phyloP scores from a whole-genome alignment of 2,329 filamentous ascomycete species.

The Malbranchea zuffiana region DNA sequence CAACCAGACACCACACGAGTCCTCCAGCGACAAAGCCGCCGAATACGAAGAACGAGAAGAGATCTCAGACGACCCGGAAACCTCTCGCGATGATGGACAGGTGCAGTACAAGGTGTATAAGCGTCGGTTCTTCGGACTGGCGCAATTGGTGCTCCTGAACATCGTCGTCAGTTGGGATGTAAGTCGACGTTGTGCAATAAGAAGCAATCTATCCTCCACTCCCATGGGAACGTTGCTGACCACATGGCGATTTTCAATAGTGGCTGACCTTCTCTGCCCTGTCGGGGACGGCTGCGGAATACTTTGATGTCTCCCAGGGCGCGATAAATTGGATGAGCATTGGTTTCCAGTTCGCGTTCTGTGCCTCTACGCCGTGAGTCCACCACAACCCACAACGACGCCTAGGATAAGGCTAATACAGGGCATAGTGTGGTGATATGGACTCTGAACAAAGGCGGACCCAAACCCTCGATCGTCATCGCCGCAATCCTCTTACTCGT shows the following conservation, averaged over 20 bases:
- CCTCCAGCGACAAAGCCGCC: too few species aligned
- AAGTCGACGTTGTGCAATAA: slow-evolving; percentile 37
- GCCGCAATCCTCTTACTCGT: slow-evolving; percentile 62
- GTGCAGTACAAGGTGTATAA: slow-evolving; percentile 66
- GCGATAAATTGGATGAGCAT: slow-evolving; percentile 90
- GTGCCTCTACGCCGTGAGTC: slow-evolving; percentile 54
- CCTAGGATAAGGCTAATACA: background rate
- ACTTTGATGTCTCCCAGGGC: slow-evolving; percentile 63
- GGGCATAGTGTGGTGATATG: slow-evolving; percentile 51
- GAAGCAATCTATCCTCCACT: too few species aligned
- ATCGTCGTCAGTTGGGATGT: slow-evolving; percentile 93
- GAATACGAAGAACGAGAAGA: too few species aligned
- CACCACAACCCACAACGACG: background rate
- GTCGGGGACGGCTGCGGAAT: slow-evolving; percentile 59
- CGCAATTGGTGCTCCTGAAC: slow-evolving; percentile 76
- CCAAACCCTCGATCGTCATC: slow-evolving; percentile 63
- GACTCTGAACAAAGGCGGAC: slow-evolving; percentile 63
- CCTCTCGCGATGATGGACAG: too few species aligned
- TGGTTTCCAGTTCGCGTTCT: slow-evolving; percentile 75
- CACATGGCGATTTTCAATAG: slow-evolving; percentile 33
- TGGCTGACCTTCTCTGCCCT: slow-evolving; percentile 90
- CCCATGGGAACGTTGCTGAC: slow-evolving; percentile 8
- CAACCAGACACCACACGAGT: too few species aligned
- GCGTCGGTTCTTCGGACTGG: slow-evolving; percentile 77
- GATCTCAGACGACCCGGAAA: too few species aligned